Evolutionary conservation across 2,329 filamentous ascomycete genomes (phyloP).

Genomic region (Fusarium metavorans): DNA sequence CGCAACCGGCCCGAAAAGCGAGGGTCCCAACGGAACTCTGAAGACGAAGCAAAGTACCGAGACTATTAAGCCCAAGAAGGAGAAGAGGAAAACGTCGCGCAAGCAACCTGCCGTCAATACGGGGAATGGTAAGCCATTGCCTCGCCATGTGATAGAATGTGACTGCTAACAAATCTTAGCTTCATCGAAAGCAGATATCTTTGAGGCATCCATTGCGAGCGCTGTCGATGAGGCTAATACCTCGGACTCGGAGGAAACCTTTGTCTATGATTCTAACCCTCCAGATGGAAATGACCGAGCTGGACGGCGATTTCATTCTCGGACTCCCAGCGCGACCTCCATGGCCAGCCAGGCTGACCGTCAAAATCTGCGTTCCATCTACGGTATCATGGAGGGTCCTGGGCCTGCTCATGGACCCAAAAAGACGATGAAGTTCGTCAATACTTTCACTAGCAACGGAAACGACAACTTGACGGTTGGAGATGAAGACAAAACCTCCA

Average conservation of each 20-base stretch:
- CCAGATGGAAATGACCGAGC: conserved; percentile 71
- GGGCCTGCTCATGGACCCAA: conserved; percentile 64
- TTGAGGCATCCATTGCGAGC: conserved; percentile 95
- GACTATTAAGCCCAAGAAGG: conserved; percentile 93
- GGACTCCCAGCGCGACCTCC: conserved; percentile 94
- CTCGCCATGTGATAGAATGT: conserved; percentile 22
- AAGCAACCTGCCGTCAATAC: conserved; percentile 80
- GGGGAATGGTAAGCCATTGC: conserved; percentile 70
- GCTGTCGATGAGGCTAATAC: conserved; percentile 96
- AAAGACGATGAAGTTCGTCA: conserved; percentile 97
- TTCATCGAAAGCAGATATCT: conserved; percentile 91
- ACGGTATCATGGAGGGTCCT: conserved; percentile 72
- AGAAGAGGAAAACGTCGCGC: conserved; percentile 83
- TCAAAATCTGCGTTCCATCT: conserved; percentile 72
- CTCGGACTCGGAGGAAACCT: conserved; percentile 97
- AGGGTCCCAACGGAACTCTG: conserved; percentile 77
- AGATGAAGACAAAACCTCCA: conserved; percentile 73
- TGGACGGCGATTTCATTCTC: conserved; percentile 86
- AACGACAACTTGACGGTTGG: conserved; percentile 65
- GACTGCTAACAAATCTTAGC: conserved; percentile 29
- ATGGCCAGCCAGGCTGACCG: conserved; percentile 77
- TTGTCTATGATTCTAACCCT: conserved; percentile 98
- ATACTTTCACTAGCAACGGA: conserved; percentile 75
- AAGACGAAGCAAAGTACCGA: conserved; percentile 92
- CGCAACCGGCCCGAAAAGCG: conserved; percentile 72